These are phyloP conservation scores for Pleurotus sapidus DNA, from an alignment of 768 basidiomycete species.

Conservation along the genomic window DNA sequence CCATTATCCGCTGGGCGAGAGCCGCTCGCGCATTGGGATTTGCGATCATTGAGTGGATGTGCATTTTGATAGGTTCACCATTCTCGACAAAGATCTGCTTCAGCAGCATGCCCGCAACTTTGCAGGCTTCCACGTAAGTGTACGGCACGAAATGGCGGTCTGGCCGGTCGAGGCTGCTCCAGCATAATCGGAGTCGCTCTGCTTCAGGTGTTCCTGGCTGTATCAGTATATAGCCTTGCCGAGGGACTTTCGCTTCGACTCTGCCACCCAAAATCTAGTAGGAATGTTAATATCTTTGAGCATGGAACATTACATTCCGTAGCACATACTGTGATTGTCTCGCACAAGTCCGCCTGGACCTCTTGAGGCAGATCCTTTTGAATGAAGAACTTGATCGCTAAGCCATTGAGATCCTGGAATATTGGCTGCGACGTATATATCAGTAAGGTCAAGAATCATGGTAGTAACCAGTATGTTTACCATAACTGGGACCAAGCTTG, in stretches of 20 bases:
- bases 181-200: conserved; percentile 72
- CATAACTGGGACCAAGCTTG: background rate
- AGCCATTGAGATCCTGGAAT: conserved; percentile 65
- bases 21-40: conserved; percentile 71
- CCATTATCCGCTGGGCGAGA: conserved; percentile 70
- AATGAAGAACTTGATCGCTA: conserved; percentile 80
- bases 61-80: conserved; percentile 65
- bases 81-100: conserved; percentile 76
- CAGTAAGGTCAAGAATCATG: background rate
- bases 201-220: conserved; percentile 69
- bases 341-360: conserved; percentile 68
- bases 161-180: conserved; percentile 67
- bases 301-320: background rate
- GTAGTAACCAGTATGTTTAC: background rate
- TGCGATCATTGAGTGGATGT: conserved; percentile 78
- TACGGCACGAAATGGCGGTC: conserved; percentile 78
- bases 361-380: conserved; percentile 74
- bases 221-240: conserved; percentile 71
- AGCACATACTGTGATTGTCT: conserved; percentile 62
- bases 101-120: conserved; percentile 67
- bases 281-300: conserved; percentile 4
- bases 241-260: conserved; percentile 75
- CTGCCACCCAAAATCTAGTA: conserved; percentile 68
- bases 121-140: conserved; percentile 83
- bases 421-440: conserved; percentile 39